Conservation (phyloP, 2,329 filamentous ascomycete species). For the Monilinia fructicola region DNA sequence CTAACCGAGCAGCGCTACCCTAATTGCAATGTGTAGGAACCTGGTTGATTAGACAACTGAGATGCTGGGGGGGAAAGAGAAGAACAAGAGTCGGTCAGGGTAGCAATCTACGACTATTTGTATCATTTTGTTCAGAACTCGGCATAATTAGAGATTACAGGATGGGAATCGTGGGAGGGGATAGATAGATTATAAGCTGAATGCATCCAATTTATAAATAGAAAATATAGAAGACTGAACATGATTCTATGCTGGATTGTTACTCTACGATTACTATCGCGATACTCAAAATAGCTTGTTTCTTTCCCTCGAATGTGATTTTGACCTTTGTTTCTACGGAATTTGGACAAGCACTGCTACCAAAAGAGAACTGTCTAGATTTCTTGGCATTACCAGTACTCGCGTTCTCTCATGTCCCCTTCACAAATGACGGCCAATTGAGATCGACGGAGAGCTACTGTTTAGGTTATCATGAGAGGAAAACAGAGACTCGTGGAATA, state of each 20-base stretch:
- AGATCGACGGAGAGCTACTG: background rate
- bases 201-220: fast-evolving
- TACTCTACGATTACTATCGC: background rate
- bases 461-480: background rate
- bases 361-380: background rate
- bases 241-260: background rate
- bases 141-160: fast-evolving
- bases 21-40: background rate
- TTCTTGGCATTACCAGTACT: background rate
- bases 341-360: background rate
- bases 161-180: background rate
- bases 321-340: background rate
- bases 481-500: background rate
- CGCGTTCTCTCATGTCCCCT: too few relatives aligned
- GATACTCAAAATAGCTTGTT: background rate
- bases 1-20: background rate
- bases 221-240: background rate
- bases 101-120: background rate
- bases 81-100: background rate
- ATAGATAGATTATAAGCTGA: background rate
- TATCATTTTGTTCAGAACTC: background rate
- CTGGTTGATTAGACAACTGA: background rate
- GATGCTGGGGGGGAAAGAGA: background rate
- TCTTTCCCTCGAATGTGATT: background rate
- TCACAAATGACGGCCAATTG: background rate